Percentiles rank a stretch among this genome's conserved stretches.
Evolutionary conservation across 2,329 filamentous ascomycete species (phyloP).

Genomic region (Diplodia intermedia): DNA sequence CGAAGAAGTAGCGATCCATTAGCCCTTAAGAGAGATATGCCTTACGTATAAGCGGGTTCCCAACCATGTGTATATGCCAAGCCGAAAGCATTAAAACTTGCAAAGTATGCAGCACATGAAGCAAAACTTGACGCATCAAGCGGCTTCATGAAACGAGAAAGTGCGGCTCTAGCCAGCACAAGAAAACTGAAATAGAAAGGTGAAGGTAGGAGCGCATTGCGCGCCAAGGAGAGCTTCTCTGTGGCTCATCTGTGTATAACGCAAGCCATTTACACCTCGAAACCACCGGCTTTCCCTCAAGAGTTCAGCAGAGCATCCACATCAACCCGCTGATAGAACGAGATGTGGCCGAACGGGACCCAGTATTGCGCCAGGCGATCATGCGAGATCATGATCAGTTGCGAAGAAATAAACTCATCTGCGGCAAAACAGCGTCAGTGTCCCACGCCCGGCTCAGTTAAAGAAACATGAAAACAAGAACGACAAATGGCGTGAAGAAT

Average conservation of each 20-base stretch:
- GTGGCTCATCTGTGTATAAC: background rate
- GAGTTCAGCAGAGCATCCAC: conserved; percentile 47
- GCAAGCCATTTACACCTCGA: background rate
- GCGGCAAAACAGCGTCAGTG: background rate
- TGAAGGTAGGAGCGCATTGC: background rate
- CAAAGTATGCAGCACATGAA: background rate
- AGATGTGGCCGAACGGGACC: conserved; percentile 63
- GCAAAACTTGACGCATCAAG: background rate
- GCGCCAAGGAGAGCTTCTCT: background rate
- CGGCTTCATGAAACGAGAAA: background rate
- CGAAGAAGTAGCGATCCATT: background rate
- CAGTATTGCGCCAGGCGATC: conserved; percentile 83
- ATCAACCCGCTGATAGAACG: conserved; percentile 57
- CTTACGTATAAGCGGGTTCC: background rate
- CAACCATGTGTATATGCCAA: background rate
- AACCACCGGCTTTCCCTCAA: background rate
- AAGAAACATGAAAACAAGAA: background rate
- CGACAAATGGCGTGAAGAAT: background rate
- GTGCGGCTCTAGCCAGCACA: background rate
- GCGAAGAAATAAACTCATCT: conserved; percentile 78
- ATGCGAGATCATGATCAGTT: conserved; percentile 80
- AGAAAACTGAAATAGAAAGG: background rate
- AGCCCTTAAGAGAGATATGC: background rate
- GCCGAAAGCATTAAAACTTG: background rate
- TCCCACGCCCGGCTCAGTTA: background rate